Percentiles rank a stretch among this genome's conserved stretches.
phyloP scores from a whole-genome alignment of 495 filamentous ascomycete species.

The Lasiosphaeris hirsuta region DNA sequence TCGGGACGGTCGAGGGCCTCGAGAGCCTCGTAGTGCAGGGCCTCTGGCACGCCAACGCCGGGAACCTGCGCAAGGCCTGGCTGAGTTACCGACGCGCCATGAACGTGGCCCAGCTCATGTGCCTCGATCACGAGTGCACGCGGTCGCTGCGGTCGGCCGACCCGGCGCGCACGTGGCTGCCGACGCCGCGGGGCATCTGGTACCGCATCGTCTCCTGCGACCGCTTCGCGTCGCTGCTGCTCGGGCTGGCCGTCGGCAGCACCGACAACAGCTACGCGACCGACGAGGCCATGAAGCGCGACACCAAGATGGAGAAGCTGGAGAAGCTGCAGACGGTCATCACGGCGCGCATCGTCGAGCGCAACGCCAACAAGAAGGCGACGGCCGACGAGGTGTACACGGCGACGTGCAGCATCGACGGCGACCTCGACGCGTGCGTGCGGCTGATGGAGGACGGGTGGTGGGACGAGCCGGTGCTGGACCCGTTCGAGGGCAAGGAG shows the following conservation, averaged over 20 bases:
- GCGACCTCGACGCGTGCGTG: slow-evolving; percentile 39
- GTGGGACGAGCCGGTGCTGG: slow-evolving; percentile 30
- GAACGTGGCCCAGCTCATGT: slow-evolving; percentile 44
- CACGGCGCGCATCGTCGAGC: slow-evolving; percentile 39
- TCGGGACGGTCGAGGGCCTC: slow-evolving; percentile 44
- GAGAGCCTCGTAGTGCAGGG: slow-evolving; percentile 38
- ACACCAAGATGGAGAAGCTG: slow-evolving; percentile 31
- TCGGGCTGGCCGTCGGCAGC: slow-evolving; percentile 39
- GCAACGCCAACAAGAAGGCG: slow-evolving; percentile 35
- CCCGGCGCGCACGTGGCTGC: slow-evolving; percentile 7
- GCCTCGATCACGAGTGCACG: slow-evolving; percentile 30
- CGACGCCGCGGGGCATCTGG: slow-evolving; percentile 29
- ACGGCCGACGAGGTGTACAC: slow-evolving; percentile 18
- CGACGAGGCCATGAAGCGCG: slow-evolving; percentile 24
- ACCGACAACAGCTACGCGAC: slow-evolving; percentile 33
- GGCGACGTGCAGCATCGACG: slow-evolving; percentile 44
- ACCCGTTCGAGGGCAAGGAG: slow-evolving; percentile 13
- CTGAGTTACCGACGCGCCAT: slow-evolving; percentile 40
- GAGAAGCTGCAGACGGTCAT: slow-evolving; percentile 35
- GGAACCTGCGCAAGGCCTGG: slow-evolving; percentile 47
- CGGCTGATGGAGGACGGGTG: slow-evolving; percentile 35
- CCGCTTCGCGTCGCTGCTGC: slow-evolving; percentile 35
- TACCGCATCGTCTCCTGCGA: slow-evolving; percentile 33
- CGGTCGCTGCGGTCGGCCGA: slow-evolving; percentile 33
- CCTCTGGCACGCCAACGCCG: slow-evolving; percentile 41